Conservation (phyloP, 2,329 filamentous ascomycete species). For the Ascochyta pisi region DNA sequence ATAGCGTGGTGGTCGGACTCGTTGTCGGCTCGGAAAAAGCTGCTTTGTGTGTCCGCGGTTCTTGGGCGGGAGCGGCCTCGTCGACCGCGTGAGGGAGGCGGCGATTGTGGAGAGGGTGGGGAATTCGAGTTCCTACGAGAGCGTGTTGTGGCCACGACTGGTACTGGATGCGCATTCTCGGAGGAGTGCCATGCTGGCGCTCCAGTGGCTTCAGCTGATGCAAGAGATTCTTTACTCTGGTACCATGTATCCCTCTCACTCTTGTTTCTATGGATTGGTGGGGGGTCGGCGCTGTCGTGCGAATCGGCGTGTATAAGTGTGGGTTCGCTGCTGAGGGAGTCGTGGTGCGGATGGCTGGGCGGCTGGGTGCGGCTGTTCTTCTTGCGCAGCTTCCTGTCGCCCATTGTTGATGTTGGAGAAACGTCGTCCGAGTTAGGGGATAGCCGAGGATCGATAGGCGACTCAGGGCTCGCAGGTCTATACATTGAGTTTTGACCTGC, state of each 20-base stretch:
- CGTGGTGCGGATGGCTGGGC: neutral
- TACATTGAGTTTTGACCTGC: conserved; percentile 1
- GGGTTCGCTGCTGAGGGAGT: conserved; percentile 15
- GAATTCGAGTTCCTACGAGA: conserved; percentile 7
- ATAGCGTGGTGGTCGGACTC: conserved; percentile 2
- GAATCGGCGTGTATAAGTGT: conserved; percentile 14
- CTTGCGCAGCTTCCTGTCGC: conserved; percentile 15
- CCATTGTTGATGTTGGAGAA: conserved; percentile 9
- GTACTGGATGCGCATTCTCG: neutral
- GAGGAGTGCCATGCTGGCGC: neutral
- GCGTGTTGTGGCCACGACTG: neutral
- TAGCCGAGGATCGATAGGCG: conserved; percentile 19
- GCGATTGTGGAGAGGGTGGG: conserved; percentile 1
- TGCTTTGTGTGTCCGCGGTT: conserved; percentile 9
- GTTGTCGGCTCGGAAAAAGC: conserved; percentile 1
- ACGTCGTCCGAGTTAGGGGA: neutral
- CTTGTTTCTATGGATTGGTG: conserved; percentile 5
- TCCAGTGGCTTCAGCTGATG: neutral
- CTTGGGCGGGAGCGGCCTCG: conserved; percentile 1
- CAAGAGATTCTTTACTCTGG: conserved; percentile 11
- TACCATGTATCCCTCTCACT: conserved; percentile 11
- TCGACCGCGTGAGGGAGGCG: conserved; percentile 9
- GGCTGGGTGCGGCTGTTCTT: conserved; percentile 13
- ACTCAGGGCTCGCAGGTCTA: conserved; percentile 11
- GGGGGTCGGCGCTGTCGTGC: conserved; percentile 3